Evolutionary conservation across 441 rosid genomes (phyloP).

Genomic region (Adansonia gregorii): DNA sequence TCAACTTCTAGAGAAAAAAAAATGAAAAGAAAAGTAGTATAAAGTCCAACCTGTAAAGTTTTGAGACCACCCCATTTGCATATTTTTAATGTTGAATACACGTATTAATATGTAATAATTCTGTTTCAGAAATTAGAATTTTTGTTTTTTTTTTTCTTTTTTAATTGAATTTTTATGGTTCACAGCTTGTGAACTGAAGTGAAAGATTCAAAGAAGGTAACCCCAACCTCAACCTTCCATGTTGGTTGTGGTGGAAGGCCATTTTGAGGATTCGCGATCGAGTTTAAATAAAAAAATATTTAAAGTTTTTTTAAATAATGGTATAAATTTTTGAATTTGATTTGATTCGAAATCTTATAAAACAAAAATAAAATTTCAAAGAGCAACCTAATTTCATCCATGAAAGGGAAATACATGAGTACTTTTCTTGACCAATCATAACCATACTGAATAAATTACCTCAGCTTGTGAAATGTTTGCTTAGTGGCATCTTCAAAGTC

Average conservation of each 20-base stretch:
- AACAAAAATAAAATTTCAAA: too few species aligned
- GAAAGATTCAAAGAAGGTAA: constrained; percentile 9
- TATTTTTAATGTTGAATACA: neutral
- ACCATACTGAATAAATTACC: too few species aligned
- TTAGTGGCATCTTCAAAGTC: too few species aligned
- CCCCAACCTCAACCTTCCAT: neutral
- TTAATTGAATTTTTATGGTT: neutral
- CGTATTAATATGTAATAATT: constrained; percentile 14
- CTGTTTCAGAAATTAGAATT: constrained; percentile 26
- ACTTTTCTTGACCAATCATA: too few species aligned
- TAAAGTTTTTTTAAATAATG: too few species aligned
- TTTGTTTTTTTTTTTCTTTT: neutral
- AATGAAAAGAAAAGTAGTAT: neutral
- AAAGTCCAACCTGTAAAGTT: constrained; percentile 30
- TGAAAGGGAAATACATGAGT: too few species aligned
- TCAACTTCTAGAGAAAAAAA: neutral
- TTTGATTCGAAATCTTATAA: too few species aligned
- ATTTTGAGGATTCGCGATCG: neutral
- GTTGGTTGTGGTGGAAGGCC: neutral
- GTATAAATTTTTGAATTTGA: too few species aligned
- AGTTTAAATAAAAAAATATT: too few species aligned
- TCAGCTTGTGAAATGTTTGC: too few species aligned
- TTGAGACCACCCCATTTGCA: constrained; percentile 26
- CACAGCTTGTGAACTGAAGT: constrained; percentile 14
- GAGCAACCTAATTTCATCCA: too few species aligned